phyloP scores from a whole-genome alignment of 2,329 filamentous ascomycete species.

The Camptophora hylomeconis region DNA sequence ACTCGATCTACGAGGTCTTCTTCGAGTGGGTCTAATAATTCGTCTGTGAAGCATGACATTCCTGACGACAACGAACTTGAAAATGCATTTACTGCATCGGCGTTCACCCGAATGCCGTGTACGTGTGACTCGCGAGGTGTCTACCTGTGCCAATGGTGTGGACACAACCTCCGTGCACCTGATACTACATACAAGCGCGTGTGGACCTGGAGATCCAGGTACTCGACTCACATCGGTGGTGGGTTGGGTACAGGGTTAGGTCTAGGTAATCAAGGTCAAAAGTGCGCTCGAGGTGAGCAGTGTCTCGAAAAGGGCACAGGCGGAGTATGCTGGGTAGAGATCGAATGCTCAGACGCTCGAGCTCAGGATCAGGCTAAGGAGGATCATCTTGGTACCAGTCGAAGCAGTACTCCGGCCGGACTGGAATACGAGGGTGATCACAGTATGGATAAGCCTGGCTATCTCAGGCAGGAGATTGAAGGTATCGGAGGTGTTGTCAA shows the following conservation, averaged over 20 bases:
- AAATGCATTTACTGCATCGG: slow-evolving; percentile 30
- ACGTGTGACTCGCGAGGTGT: slow-evolving; percentile 44
- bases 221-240: slow-evolving; percentile 61
- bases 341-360: slow-evolving; percentile 68
- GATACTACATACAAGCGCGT: slow-evolving; percentile 52
- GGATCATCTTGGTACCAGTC: neutral
- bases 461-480: slow-evolving; percentile 77
- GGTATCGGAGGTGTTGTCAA: slow-evolving; percentile 82
- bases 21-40: slow-evolving; percentile 7
- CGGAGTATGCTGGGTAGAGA: slow-evolving; percentile 52
- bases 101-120: slow-evolving; percentile 43
- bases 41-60: slow-evolving; percentile 1
- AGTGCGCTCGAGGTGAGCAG: slow-evolving; percentile 63
- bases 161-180: slow-evolving; percentile 48
- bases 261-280: slow-evolving; percentile 75
- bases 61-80: too few species aligned
- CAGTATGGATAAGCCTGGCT: slow-evolving; percentile 44
- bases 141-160: slow-evolving; percentile 80
- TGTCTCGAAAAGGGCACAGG: slow-evolving; percentile 68
- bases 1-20: slow-evolving; percentile 12
- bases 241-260: slow-evolving; percentile 78
- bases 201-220: slow-evolving; percentile 82
- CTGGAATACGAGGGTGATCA: slow-evolving; percentile 6
- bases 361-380: slow-evolving; percentile 20
- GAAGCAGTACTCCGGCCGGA: slow-evolving; percentile 8